Conservation (phyloP, 179 eudicot genomes). For the Camellia oleifera region DNA sequence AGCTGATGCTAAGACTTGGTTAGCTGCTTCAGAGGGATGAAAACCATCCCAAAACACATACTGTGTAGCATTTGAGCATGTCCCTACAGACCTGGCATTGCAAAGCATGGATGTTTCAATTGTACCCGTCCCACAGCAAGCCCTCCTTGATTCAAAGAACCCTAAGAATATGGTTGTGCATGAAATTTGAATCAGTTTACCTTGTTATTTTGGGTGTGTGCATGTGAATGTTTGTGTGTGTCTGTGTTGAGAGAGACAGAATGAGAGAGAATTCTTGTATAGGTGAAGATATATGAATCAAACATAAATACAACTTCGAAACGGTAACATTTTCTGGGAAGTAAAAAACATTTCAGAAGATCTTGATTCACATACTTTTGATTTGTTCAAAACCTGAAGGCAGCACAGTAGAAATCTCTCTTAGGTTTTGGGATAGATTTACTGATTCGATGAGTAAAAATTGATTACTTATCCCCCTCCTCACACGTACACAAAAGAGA, state of each 20-base stretch:
- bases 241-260: background rate
- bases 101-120: slow-evolving; percentile 70
- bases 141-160: slow-evolving; percentile 67
- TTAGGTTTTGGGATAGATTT: background rate
- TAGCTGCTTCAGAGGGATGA: slow-evolving; percentile 79
- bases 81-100: slow-evolving; percentile 58
- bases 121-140: slow-evolving; percentile 80
- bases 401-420: background rate
- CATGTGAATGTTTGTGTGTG: background rate
- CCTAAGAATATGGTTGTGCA: slow-evolving; percentile 28
- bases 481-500: background rate
- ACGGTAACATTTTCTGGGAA: background rate
- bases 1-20: slow-evolving; percentile 53
- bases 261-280: slow-evolving; percentile 5
- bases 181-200: slow-evolving; percentile 2
- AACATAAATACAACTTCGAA: background rate
- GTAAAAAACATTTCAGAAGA: background rate
- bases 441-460: background rate
- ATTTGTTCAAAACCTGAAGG: background rate
- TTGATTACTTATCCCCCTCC: background rate
- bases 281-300: background rate
- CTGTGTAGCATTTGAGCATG: slow-evolving; percentile 73
- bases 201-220: background rate
- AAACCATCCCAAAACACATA: slow-evolving; percentile 86
- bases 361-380: too few species aligned